Percentiles rank a stretch among this genome's conserved stretches.
These are phyloP conservation scores for Claviceps humidiphila DNA, from an alignment of 2,329 filamentous ascomycete genomes.

Conservation along the genomic window DNA sequence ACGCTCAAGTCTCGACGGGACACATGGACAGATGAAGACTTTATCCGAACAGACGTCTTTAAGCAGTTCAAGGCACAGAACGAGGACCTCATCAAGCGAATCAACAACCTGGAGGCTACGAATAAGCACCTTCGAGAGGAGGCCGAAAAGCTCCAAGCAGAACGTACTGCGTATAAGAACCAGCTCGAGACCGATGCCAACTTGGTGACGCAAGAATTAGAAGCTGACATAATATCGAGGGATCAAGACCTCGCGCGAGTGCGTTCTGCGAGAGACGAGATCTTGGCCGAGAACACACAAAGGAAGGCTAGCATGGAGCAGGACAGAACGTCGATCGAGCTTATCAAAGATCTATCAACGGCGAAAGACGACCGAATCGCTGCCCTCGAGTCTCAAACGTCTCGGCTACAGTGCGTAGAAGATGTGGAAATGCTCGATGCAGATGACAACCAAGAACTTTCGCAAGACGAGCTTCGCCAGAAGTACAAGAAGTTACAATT, in stretches of 20 bases:
- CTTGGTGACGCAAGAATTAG: slow-evolving; percentile 58
- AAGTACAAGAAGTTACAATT: slow-evolving; percentile 64
- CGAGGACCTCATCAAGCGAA: slow-evolving; percentile 81
- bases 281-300: slow-evolving; percentile 67
- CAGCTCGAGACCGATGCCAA: slow-evolving; percentile 74
- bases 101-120: slow-evolving; percentile 82
- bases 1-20: slow-evolving; percentile 55
- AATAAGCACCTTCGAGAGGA: slow-evolving; percentile 79
- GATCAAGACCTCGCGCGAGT: slow-evolving; percentile 82
- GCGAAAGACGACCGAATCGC: slow-evolving; percentile 70
- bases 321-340: slow-evolving; percentile 53
- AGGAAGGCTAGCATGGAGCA: slow-evolving; percentile 70
- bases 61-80: slow-evolving; percentile 82
- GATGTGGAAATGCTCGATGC: slow-evolving; percentile 32
- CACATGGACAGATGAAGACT: slow-evolving; percentile 79
- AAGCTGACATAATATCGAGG: slow-evolving; percentile 65
- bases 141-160: slow-evolving; percentile 70
- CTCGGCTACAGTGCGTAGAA: slow-evolving; percentile 46
- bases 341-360: slow-evolving; percentile 66
- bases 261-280: slow-evolving; percentile 70
- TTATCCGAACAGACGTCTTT: slow-evolving; percentile 83
- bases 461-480: slow-evolving; percentile 56
- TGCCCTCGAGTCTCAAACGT: slow-evolving; percentile 70
- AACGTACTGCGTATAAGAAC: slow-evolving; percentile 68
- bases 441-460: slow-evolving; percentile 41